Evolutionary conservation across 257 asterid genomes (phyloP), one percentile per base, ranked within the genome.

Genomic region (Nicotiana attenuata): DNA sequence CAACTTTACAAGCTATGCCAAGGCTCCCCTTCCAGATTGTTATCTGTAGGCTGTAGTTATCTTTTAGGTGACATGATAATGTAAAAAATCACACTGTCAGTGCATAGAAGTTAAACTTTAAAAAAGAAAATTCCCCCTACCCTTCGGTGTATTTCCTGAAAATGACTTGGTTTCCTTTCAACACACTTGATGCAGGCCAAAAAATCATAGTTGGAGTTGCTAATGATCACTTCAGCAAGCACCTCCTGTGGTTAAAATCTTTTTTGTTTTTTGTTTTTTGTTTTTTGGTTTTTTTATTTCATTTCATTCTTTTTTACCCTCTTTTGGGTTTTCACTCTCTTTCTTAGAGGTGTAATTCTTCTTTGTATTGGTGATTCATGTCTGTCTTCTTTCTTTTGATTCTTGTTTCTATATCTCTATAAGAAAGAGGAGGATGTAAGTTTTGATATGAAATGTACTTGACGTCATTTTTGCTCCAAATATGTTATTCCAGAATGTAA

Each of bases 161-260:
- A 73, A 45, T 29, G 9, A 53, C 64, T 76, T 38, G 14, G 29
- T n/a, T 69, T 66, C 55, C 19, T 82, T 64, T 75, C 66, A 59
- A 68, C 76, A 57, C 20, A 57, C 15, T 71, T 59, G 59, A 77
- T 91, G 94, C 97, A 94, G 97, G 91, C 94, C 52, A 92, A 93
- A 86, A 87, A 88, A 81, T 10, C 88, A 20, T 83, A 87, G 84
- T 60, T 50, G 80, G 64, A 75, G 80, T 50, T 75, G 80, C 63
- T 75, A 50, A 4, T 50, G 80, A 41, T 75, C 41, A 68, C 64
- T 26, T 64, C 64, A 50, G 80, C 80, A 75, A 50, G 26, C 26
- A 75, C 35, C 64, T 50, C 63, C 80, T 50, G 64, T 75, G 80
- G 16, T 75, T 75, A 75, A 75, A 75, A 5, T 75, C 9, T 26